Conservation (phyloP, 495 filamentous ascomycete species). For the Penicillium malachiteum region DNA sequence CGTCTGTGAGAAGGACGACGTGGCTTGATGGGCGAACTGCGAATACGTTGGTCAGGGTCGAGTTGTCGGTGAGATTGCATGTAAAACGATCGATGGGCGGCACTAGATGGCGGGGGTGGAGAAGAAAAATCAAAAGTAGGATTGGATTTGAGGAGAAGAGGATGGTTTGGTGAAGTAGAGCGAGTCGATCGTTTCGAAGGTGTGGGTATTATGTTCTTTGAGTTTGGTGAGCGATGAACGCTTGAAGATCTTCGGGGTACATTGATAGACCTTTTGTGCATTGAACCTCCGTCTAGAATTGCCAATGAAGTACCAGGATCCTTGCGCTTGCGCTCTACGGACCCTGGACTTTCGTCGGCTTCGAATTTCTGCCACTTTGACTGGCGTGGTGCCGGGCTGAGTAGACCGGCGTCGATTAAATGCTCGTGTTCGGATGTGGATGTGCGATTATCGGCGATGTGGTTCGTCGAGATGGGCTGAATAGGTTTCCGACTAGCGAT, state of each 20-base stretch:
- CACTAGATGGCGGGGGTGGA: constrained; percentile 20
- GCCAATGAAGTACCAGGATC: constrained; percentile 8
- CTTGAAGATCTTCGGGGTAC: constrained; percentile 18
- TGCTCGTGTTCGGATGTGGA: constrained; percentile 11
- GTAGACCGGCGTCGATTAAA: constrained; percentile 16
- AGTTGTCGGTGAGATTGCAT: constrained; percentile 21
- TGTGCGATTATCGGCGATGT: constrained; percentile 12
- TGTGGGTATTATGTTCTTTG: constrained; percentile 21
- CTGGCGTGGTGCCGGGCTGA: constrained; percentile 20
- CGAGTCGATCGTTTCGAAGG: constrained; percentile 26
- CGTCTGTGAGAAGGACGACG: constrained; percentile 18
- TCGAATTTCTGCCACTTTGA: constrained; percentile 40
- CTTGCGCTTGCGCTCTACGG: constrained; percentile 31
- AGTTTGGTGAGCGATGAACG: constrained; percentile 20
- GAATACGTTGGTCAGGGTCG: constrained; percentile 22
- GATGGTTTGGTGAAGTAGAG: constrained; percentile 9
- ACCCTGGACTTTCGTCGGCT: constrained; percentile 40
- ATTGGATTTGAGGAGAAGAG: constrained; percentile 8
- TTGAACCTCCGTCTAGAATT: constrained; percentile 12
- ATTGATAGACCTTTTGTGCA: constrained; percentile 18
- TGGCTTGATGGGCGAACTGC: constrained; percentile 15
- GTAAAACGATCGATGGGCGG: constrained; percentile 24
- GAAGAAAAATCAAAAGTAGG: constrained; percentile 19
- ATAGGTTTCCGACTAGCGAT: constrained; percentile 20
- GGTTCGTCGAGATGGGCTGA: constrained; percentile 19